Percentiles rank a stretch among this genome's conserved stretches.
Conservation (phyloP, 345 rosid genomes). For the Erodium maritimum region DNA sequence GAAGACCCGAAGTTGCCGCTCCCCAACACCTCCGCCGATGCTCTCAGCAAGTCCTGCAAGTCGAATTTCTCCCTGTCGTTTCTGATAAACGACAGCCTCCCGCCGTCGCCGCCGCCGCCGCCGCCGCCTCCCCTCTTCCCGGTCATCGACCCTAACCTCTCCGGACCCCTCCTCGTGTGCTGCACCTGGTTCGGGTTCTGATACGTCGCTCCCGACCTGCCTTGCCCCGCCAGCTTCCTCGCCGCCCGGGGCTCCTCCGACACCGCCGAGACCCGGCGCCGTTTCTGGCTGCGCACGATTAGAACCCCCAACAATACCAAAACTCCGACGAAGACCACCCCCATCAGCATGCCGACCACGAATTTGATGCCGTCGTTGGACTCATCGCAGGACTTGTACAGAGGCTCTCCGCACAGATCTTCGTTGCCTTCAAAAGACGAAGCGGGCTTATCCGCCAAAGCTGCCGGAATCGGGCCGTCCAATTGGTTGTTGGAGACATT, state of each 20-base stretch:
- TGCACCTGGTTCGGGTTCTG: background rate
- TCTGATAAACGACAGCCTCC: constrained; percentile 42
- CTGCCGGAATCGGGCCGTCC: constrained; percentile 56
- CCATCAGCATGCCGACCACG: constrained; percentile 7
- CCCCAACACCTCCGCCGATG: constrained; percentile 72
- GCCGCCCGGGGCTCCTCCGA: background rate
- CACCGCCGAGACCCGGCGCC: too few species aligned
- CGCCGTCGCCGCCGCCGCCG: constrained; percentile 14
- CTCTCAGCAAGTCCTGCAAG: constrained; percentile 63
- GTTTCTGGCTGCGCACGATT: background rate
- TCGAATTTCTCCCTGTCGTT: constrained; percentile 46
- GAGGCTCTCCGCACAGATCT: constrained; percentile 59
- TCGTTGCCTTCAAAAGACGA: constrained; percentile 54
- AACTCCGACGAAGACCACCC: background rate
- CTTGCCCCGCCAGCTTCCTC: background rate
- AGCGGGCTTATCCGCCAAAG: constrained; percentile 29
- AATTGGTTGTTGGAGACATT: constrained; percentile 52
- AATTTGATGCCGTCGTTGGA: constrained; percentile 25
- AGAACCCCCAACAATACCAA: background rate
- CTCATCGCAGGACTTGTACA: constrained; percentile 33
- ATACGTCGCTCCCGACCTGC: background rate
- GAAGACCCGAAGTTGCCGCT: constrained; percentile 71
- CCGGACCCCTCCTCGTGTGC: background rate
- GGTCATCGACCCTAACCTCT: background rate
- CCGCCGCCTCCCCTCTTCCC: background rate